Percentiles rank a stretch among this genome's conserved stretches.
These are phyloP conservation scores for Pyricularia sp. DNA, from an alignment of 2,329 filamentous ascomycete species.

Conservation along the genomic window DNA sequence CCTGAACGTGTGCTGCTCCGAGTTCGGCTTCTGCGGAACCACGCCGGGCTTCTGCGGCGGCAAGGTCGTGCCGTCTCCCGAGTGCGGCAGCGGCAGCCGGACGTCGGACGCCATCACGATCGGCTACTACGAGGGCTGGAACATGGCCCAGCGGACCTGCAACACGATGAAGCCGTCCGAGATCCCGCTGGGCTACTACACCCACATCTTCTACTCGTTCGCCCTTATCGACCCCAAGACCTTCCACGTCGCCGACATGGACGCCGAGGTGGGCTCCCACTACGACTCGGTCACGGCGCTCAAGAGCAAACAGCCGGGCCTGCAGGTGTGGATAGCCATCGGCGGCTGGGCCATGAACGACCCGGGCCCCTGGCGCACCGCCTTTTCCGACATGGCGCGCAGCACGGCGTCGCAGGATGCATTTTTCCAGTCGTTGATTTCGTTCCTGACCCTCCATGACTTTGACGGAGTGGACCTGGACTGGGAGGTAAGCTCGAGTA, in stretches of 20 bases:
- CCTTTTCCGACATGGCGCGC: slow-evolving; percentile 18
- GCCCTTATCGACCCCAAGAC: slow-evolving; percentile 21
- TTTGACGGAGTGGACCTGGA: slow-evolving; percentile 11
- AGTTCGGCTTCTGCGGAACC: slow-evolving; percentile 19
- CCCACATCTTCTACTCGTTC: slow-evolving; percentile 26
- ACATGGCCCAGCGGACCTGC: background rate
- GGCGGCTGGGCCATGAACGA: slow-evolving; percentile 33
- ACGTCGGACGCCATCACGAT: slow-evolving; percentile 10
- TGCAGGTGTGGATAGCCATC: slow-evolving; percentile 28
- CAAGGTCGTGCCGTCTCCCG: slow-evolving; percentile 6
- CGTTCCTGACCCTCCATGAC: slow-evolving; percentile 10
- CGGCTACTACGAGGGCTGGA: slow-evolving; percentile 22
- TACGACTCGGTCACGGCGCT: slow-evolving; percentile 21
- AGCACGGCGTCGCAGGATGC: slow-evolving; percentile 6
- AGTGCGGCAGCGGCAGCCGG: slow-evolving; percentile 6
- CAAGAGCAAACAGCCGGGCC: slow-evolving; percentile 16
- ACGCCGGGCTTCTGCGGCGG: slow-evolving; percentile 18
- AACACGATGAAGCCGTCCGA: slow-evolving; percentile 13
- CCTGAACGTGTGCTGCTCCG: slow-evolving; percentile 25
- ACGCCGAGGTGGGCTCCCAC: slow-evolving; percentile 8
- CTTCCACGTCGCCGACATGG: slow-evolving; percentile 12
- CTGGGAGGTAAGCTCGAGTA: slow-evolving; percentile 6
- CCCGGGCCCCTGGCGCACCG: slow-evolving; percentile 16
- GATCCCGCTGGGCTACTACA: slow-evolving; percentile 17
- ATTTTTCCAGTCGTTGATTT: slow-evolving; percentile 12